phyloP scores from a whole-genome alignment of 2,329 filamentous ascomycete species.

The Aspergillus sergii region DNA sequence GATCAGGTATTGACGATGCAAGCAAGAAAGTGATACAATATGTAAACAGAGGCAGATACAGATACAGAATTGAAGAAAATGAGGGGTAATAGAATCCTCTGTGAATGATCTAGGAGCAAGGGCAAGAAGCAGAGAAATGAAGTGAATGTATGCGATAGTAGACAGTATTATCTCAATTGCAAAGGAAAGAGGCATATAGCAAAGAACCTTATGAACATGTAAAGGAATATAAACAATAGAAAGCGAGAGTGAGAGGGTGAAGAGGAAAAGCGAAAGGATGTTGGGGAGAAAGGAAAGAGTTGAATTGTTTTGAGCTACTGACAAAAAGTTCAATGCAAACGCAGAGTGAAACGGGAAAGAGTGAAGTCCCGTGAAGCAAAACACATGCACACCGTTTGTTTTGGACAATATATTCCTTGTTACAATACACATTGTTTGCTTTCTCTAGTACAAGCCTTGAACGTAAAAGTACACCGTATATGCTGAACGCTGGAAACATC shows the following conservation, averaged over 20 bases:
- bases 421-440: background rate
- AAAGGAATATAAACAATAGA: background rate
- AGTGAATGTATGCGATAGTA: background rate
- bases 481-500: background rate
- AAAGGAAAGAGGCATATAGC: background rate
- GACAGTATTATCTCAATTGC: background rate
- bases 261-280: background rate
- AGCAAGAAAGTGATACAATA: background rate
- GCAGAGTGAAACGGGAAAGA: background rate
- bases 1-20: background rate
- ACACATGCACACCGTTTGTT: background rate
- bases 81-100: background rate
- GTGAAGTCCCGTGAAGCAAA: background rate
- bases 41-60: background rate
- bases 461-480: background rate
- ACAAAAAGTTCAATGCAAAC: background rate
- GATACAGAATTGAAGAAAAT: background rate
- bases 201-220: background rate
- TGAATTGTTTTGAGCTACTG: background rate
- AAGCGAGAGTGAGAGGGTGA: background rate
- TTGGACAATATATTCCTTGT: background rate
- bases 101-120: background rate
- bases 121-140: background rate
- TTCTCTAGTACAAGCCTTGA: background rate
- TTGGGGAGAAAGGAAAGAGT: background rate